phyloP scores from a whole-genome alignment of 768 basidiomycete species.

The Hericium erinaceus region DNA sequence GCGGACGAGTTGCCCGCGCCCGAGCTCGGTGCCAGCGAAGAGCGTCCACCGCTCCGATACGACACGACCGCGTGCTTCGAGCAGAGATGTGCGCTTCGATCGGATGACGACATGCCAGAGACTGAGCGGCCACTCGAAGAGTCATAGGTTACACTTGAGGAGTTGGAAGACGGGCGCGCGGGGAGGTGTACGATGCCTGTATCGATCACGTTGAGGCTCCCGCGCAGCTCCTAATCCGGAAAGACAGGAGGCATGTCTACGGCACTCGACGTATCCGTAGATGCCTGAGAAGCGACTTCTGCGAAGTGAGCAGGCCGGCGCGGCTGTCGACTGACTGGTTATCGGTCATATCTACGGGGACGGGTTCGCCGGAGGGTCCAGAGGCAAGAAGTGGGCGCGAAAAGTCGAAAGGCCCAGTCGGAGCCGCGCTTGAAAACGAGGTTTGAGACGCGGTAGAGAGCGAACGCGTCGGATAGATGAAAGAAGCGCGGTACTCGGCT shows the following conservation, averaged over 20 bases:
- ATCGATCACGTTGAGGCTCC: neutral
- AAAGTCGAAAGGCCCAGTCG: neutral
- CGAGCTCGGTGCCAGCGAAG: neutral
- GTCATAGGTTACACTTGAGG: neutral
- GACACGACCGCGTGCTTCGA: too few species aligned
- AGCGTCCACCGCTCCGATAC: neutral
- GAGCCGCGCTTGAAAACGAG: conserved; percentile 7
- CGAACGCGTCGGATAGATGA: conserved; percentile 26
- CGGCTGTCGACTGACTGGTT: neutral
- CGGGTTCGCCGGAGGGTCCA: neutral
- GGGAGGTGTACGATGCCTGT: conserved; percentile 7
- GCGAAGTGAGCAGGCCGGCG: neutral
- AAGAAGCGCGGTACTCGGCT: conserved; percentile 9
- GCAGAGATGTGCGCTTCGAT: too few species aligned
- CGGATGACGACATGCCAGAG: too few species aligned
- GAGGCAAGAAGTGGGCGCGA: neutral
- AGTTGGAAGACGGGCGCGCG: neutral
- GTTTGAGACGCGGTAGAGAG: conserved; percentile 18
- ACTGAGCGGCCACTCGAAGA: too few species aligned
- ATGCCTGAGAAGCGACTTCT: neutral
- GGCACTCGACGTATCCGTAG: neutral
- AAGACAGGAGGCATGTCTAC: neutral
- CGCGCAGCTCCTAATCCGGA: too few species aligned
- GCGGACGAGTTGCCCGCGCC: neutral
- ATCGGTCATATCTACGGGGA: neutral